Conservation (phyloP, 306 rosid genomes). For the Rosa rugosa region DNA sequence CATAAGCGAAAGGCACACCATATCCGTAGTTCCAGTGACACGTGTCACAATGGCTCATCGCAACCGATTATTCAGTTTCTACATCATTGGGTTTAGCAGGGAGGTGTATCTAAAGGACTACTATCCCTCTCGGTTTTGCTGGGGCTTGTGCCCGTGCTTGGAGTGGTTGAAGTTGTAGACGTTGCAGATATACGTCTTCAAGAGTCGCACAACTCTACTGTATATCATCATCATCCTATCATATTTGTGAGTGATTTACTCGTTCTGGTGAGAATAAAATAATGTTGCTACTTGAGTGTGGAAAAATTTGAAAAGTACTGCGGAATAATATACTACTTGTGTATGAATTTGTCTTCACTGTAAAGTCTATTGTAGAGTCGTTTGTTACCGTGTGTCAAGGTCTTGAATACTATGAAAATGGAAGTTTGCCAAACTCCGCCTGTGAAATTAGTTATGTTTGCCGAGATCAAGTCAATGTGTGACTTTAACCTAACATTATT, state of each 20-base stretch:
- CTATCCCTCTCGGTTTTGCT: conserved; percentile 80
- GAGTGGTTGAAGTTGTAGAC: conserved; percentile 84
- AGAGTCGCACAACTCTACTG: not conserved
- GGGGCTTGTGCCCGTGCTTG: conserved; percentile 97
- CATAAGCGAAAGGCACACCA: conserved; percentile 83
- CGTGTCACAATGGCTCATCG: conserved; percentile 83
- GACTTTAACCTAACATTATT: not conserved
- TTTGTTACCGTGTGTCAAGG: not conserved
- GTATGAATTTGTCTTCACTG: not conserved
- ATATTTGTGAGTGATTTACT: conserved; percentile 5
- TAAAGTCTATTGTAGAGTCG: not conserved
- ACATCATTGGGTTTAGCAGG: conserved; percentile 69
- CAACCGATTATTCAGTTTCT: conserved; percentile 72
- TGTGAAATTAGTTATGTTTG: not conserved
- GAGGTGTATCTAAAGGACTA: conserved; percentile 90
- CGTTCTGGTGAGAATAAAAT: not conserved
- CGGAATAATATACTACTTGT: not conserved
- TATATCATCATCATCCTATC: not conserved
- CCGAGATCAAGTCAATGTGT: not conserved
- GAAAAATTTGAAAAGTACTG: not conserved
- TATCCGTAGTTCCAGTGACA: conserved; percentile 86
- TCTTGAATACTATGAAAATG: not conserved
- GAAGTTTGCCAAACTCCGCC: not conserved
- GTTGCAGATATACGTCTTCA: conserved; percentile 13
- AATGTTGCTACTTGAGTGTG: not conserved